Evolutionary conservation across 768 basidiomycete genomes (phyloP).

Genomic region (Agrocybe chaxingu): DNA sequence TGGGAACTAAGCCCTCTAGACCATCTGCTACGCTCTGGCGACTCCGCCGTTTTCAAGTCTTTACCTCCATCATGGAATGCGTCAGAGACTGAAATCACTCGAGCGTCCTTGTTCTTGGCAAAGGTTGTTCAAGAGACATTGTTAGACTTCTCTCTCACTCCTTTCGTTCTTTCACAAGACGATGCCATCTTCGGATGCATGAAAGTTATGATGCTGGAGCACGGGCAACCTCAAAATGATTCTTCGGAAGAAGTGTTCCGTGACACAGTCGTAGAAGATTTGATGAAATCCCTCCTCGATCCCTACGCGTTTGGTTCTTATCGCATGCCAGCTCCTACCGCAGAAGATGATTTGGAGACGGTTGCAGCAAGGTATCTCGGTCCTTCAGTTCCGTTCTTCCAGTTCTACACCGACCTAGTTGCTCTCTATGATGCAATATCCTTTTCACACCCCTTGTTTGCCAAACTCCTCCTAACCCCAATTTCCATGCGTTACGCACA

Average conservation of each 20-base stretch:
- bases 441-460: slow-evolving; percentile 77
- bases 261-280: slow-evolving; percentile 55
- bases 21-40: slow-evolving; percentile 76
- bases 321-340: background rate
- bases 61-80: slow-evolving; percentile 74
- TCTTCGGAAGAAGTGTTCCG: slow-evolving; percentile 73
- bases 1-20: slow-evolving; percentile 73
- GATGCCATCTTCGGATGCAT: slow-evolving; percentile 76
- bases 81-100: slow-evolving; percentile 74
- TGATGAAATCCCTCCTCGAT: slow-evolving; percentile 59
- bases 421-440: slow-evolving; percentile 90
- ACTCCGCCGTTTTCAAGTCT: slow-evolving; percentile 62
- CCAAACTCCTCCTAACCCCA: slow-evolving; percentile 71
- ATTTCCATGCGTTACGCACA: slow-evolving; percentile 69
- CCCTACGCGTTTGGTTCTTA: slow-evolving; percentile 42
- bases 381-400: slow-evolving; percentile 76
- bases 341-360: slow-evolving; percentile 28
- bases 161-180: slow-evolving; percentile 46
- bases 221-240: slow-evolving; percentile 58
- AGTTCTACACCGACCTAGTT: slow-evolving; percentile 90
- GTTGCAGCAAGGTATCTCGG: slow-evolving; percentile 62
- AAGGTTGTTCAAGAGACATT: slow-evolving; percentile 46
- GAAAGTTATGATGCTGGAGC: slow-evolving; percentile 96
- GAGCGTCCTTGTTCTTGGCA: slow-evolving; percentile 64
- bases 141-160: slow-evolving; percentile 33